Percentiles rank a stretch among this genome's conserved stretches.
phyloP scores from a whole-genome alignment of 208 protist species.

The Phytomonas sp. region DNA sequence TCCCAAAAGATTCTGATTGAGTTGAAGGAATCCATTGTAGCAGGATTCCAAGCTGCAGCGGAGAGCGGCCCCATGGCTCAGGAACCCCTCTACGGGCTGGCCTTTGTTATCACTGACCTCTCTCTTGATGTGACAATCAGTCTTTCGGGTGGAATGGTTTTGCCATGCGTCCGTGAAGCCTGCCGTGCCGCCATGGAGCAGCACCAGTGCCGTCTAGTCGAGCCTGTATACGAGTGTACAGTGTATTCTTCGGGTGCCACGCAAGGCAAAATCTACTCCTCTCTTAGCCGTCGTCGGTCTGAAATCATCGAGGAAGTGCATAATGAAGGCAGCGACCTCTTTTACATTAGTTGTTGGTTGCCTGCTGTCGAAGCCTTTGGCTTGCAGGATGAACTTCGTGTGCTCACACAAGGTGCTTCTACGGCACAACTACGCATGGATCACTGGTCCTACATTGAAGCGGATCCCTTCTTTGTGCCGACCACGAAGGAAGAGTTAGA shows the following conservation, averaged over 20 bases:
- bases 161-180: slow-evolving; percentile 91
- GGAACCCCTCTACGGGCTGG: slow-evolving; percentile 94
- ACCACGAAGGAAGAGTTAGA: slow-evolving; percentile 96
- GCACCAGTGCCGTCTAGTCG: slow-evolving; percentile 90
- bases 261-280: slow-evolving; percentile 84
- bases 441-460: slow-evolving; percentile 89
- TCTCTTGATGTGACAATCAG: slow-evolving; percentile 26
- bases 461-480: slow-evolving; percentile 95
- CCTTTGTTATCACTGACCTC: slow-evolving; percentile 74
- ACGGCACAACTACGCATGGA: slow-evolving; percentile 95
- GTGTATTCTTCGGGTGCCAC: slow-evolving; percentile 88
- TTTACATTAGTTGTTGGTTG: slow-evolving; percentile 92
- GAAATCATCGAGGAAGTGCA: slow-evolving; percentile 95
- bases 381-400: slow-evolving; percentile 92
- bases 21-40: slow-evolving; percentile 83
- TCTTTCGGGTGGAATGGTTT: slow-evolving; percentile 87
- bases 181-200: slow-evolving; percentile 90
- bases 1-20: slow-evolving; percentile 25
- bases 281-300: slow-evolving; percentile 80
- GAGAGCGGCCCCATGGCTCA: slow-evolving; percentile 95
- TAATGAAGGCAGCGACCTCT: slow-evolving; percentile 94
- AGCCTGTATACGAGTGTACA: slow-evolving; percentile 96
- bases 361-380: slow-evolving; percentile 97
- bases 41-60: slow-evolving; percentile 94
- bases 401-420: slow-evolving; percentile 93